Percentiles rank a stretch among this genome's conserved stretches.
phyloP scores from a whole-genome alignment of 305 asterid genomes.

The Fraxinus paxiana region DNA sequence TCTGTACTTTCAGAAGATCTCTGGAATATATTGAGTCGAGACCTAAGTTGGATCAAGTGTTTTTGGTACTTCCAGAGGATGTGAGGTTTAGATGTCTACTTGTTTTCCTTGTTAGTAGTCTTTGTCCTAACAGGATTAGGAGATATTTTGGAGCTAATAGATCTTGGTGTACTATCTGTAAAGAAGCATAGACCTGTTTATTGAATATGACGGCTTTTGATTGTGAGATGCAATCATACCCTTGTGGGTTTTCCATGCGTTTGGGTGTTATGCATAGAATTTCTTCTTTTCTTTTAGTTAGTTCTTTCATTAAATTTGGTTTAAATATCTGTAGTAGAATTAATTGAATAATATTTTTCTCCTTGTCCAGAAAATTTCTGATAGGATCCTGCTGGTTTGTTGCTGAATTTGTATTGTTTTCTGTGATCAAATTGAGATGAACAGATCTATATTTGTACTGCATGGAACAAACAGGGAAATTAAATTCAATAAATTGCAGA shows the following conservation, averaged over 20 bases:
- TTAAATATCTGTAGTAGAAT: neutral
- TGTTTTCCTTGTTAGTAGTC: neutral
- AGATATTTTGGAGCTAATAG: neutral
- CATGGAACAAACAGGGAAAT: neutral
- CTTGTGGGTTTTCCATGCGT: neutral
- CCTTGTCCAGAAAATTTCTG: neutral
- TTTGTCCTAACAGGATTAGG: neutral
- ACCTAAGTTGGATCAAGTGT: neutral
- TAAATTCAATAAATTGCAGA: neutral
- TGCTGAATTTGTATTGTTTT: neutral
- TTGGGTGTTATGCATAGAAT: neutral
- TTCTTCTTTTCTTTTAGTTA: neutral
- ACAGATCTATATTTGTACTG: neutral
- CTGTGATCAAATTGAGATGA: neutral
- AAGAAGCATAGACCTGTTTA: neutral
- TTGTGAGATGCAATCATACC: neutral
- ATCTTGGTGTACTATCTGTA: neutral
- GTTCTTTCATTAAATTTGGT: neutral
- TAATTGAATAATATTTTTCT: neutral
- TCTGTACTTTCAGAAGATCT: neutral
- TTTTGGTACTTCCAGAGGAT: neutral
- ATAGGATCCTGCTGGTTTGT: neutral
- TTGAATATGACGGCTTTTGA: neutral
- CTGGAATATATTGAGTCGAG: neutral
- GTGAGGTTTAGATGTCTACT: neutral